Conservation (phyloP, 345 rosid species). For the Sonneratia caseolaris region DNA sequence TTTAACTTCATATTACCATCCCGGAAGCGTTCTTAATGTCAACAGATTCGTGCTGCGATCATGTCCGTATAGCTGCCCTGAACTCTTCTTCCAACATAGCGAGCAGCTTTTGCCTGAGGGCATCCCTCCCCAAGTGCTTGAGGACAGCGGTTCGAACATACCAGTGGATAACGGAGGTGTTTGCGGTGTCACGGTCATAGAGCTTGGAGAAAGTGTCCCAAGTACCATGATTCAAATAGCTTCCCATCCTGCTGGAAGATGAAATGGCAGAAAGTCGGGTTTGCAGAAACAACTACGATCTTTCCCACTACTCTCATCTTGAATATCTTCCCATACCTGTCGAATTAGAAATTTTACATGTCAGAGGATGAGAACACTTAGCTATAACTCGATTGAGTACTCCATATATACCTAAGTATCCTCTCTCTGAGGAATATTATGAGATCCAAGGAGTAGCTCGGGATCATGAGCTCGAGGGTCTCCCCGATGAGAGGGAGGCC, state of each 20-base stretch:
- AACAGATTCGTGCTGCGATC: conserved; percentile 12
- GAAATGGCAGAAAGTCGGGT: conserved; percentile 14
- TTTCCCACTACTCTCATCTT: conserved; percentile 12
- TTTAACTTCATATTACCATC: neutral
- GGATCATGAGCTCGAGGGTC: conserved; percentile 20
- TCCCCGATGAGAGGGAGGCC: conserved; percentile 31
- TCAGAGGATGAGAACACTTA: neutral
- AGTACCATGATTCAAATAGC: conserved; percentile 13
- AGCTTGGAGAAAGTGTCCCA: conserved; percentile 16
- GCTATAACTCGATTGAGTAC: neutral
- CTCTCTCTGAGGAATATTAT: conserved; percentile 19
- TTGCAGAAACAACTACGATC: conserved; percentile 12
- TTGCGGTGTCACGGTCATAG: conserved; percentile 8
- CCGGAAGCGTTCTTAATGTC: conserved; percentile 6
- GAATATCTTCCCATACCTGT: conserved; percentile 18
- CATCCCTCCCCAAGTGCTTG: conserved; percentile 14
- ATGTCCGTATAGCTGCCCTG: neutral
- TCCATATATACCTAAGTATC: conserved; percentile 10
- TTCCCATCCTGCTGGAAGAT: conserved; percentile 14
- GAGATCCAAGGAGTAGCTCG: conserved; percentile 20
- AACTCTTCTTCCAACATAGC: conserved; percentile 12
- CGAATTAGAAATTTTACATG: neutral
- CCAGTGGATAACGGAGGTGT: conserved; percentile 6
- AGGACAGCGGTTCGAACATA: conserved; percentile 9
- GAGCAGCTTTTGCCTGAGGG: conserved; percentile 14